Conservation (phyloP, 73 alveolate genomes). For the Symbiodinium natans region DNA sequence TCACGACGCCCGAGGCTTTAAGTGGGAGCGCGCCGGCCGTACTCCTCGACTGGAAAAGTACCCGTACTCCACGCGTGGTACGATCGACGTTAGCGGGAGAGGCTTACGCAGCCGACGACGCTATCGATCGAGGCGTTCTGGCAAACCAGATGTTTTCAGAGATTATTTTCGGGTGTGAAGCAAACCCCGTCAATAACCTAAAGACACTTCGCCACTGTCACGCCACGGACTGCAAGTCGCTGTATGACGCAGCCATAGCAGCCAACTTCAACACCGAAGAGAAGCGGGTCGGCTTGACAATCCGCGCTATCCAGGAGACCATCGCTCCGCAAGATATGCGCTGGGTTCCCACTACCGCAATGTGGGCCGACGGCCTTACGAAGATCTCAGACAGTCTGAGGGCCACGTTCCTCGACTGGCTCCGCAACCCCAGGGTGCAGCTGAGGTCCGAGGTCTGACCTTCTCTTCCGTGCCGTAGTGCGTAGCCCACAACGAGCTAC, state of each 20-base stretch:
- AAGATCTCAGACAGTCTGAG: neutral
- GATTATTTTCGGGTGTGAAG: neutral
- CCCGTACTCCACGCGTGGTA: neutral
- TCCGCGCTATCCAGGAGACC: neutral
- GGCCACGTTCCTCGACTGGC: neutral
- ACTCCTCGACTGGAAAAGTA: neutral
- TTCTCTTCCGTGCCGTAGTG: neutral
- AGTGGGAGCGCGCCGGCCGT: neutral
- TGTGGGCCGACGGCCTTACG: constrained; percentile 31
- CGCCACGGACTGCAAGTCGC: neutral
- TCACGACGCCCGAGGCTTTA: neutral
- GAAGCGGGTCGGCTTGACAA: neutral
- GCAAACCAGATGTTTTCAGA: neutral
- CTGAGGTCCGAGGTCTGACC: constrained; percentile 4
- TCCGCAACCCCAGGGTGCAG: neutral
- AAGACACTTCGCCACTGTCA: neutral
- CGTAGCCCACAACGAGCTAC: too few species aligned
- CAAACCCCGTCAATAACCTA: neutral
- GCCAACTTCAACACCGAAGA: neutral
- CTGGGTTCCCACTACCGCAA: neutral
- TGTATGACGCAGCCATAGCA: neutral
- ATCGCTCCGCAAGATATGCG: neutral
- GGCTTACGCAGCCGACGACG: neutral
- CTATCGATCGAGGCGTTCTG: neutral
- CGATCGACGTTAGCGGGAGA: neutral